phyloP scores from a whole-genome alignment of 768 basidiomycete genomes.

The Multifurca ochricompacta region DNA sequence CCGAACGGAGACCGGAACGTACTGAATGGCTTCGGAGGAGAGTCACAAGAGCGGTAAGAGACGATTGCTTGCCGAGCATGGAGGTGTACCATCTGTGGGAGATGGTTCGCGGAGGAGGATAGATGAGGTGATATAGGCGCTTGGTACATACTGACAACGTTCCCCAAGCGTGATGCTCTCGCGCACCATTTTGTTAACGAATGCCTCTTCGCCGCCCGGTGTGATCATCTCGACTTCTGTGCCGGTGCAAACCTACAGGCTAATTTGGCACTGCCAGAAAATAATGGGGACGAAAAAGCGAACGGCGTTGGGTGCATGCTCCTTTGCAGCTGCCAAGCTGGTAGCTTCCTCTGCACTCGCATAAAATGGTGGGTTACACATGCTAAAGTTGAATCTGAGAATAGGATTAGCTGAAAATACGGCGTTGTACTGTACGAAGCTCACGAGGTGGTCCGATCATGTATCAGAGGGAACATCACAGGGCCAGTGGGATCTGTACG shows the following conservation, averaged over 20 bases:
- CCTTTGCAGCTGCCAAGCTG: conserved; percentile 54
- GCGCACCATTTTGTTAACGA: conserved; percentile 67
- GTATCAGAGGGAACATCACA: conserved; percentile 40
- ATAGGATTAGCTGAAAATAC: neutral
- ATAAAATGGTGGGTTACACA: conserved; percentile 99
- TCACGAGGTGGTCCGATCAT: conserved; percentile 3
- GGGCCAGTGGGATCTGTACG: conserved; percentile 30
- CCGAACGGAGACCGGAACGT: conserved; percentile 11
- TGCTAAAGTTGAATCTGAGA: conserved; percentile 62
- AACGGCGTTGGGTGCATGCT: conserved; percentile 62
- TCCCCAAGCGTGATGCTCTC: conserved; percentile 53
- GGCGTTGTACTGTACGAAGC: neutral
- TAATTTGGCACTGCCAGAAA: neutral
- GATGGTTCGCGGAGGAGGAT: neutral
- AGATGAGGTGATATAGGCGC: neutral
- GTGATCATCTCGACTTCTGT: conserved; percentile 85
- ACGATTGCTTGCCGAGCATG: conserved; percentile 82
- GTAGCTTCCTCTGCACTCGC: conserved; percentile 59
- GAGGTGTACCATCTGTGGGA: conserved; percentile 83
- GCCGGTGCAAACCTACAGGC: conserved; percentile 71
- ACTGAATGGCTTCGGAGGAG: conserved; percentile 43
- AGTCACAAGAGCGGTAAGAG: conserved; percentile 53
- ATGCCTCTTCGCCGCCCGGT: conserved; percentile 73
- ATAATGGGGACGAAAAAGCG: conserved; percentile 21
- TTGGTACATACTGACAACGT: conserved; percentile 50